Evolutionary conservation across 495 filamentous ascomycete genomes (phyloP).

Genomic region (Xylaria acuta): DNA sequence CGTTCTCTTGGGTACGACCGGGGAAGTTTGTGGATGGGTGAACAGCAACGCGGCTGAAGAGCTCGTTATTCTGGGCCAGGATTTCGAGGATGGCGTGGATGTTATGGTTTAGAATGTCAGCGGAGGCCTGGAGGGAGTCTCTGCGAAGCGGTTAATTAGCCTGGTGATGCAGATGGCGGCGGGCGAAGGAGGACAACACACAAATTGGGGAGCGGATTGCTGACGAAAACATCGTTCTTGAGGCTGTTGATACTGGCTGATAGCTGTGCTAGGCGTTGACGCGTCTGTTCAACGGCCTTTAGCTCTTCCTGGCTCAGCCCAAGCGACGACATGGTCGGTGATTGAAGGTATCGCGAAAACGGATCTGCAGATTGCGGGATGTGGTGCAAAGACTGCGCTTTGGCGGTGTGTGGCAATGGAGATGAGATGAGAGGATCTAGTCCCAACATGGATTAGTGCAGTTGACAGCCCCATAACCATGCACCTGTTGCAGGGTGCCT

Average conservation of each 20-base stretch:
- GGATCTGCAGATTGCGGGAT: background rate
- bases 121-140: slow-evolving; percentile 71
- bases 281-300: slow-evolving; percentile 75
- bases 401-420: background rate
- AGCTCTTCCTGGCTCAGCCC: slow-evolving; percentile 64
- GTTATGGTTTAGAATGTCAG: slow-evolving; percentile 68
- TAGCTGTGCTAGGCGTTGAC: slow-evolving; percentile 73
- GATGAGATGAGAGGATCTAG: background rate
- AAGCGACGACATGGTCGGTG: slow-evolving; percentile 53
- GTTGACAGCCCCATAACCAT: background rate
- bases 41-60: slow-evolving; percentile 67
- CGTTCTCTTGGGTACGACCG: slow-evolving; percentile 67
- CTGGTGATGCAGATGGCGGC: background rate
- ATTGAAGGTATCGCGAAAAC: background rate
- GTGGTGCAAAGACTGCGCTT: background rate
- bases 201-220: slow-evolving; percentile 48
- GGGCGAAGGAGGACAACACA: slow-evolving; percentile 21
- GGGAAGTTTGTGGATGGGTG: slow-evolving; percentile 82
- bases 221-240: slow-evolving; percentile 44
- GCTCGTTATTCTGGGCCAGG: slow-evolving; percentile 61
- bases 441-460: background rate
- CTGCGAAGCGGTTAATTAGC: slow-evolving; percentile 44
- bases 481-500: background rate
- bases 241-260: slow-evolving; percentile 70
- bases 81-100: slow-evolving; percentile 65